A percentile compares a stretch with the other conserved stretches of the same genome.
Conservation (phyloP, 2,329 filamentous ascomycete genomes). For the Ascochyta fabae region DNA sequence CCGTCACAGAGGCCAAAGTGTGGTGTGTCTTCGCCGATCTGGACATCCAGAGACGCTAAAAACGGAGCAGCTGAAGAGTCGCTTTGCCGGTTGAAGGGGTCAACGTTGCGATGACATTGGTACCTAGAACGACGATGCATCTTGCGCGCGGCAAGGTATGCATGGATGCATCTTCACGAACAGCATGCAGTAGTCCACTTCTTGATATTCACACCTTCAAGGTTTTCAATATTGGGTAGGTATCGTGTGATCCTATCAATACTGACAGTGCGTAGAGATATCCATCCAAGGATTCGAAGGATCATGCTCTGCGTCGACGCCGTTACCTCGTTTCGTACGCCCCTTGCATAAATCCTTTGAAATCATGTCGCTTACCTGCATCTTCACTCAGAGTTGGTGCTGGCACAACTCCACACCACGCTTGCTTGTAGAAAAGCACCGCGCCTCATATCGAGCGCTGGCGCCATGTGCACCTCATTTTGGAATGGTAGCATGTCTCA, state of each 20-base stretch:
- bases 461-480: neutral
- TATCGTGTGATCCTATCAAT: neutral
- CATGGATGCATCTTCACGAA: neutral
- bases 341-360: constrained; percentile 11
- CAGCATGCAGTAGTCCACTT: neutral
- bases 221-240: neutral
- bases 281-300: neutral
- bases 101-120: neutral
- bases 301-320: neutral
- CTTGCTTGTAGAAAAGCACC: constrained; percentile 3
- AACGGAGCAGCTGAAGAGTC: neutral
- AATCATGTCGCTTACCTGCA: constrained; percentile 2
- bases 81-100: no score
- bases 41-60: neutral
- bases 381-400: neutral
- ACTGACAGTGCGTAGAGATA: neutral
- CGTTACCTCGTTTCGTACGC: neutral
- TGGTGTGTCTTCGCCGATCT: neutral
- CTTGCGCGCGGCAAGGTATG: neutral
- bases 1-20: neutral
- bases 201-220: constrained; percentile 1
- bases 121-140: neutral
- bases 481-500: constrained; percentile 6
- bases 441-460: constrained; percentile 1
- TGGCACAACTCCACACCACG: constrained; percentile 2